phyloP scores from a whole-genome alignment of 2,329 filamentous ascomycete genomes.

The Paramyrothecium sp. region DNA sequence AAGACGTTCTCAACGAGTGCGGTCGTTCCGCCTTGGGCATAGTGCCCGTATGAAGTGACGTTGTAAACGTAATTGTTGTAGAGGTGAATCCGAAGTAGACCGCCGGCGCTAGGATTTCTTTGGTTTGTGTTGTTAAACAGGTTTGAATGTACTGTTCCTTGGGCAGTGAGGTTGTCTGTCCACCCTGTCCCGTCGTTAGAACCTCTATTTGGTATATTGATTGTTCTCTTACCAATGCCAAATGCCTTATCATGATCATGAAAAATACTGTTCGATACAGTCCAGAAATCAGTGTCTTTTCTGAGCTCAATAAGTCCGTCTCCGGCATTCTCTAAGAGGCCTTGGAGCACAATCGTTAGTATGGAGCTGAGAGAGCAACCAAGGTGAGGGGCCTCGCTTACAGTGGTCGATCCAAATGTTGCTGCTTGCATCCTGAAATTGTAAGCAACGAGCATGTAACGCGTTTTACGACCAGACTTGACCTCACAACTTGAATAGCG shows the following conservation, averaged over 20 bases:
- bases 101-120: constrained; percentile 22
- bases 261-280: constrained; percentile 21
- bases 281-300: constrained; percentile 22
- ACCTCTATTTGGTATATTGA: too few relatives aligned
- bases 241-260: constrained; percentile 22
- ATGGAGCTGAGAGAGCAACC: not conserved
- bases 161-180: constrained; percentile 19
- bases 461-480: too few relatives aligned
- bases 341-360: not conserved
- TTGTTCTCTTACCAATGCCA: constrained; percentile 16
- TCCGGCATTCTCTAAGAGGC: constrained; percentile 17
- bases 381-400: not conserved
- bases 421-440: constrained; percentile 9
- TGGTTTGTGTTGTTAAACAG: constrained; percentile 19
- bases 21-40: constrained; percentile 18
- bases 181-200: constrained; percentile 11
- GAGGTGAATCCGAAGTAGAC: constrained; percentile 20
- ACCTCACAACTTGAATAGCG: constrained; percentile 18
- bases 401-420: constrained; percentile 24
- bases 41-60: constrained; percentile 20
- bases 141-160: constrained; percentile 22
- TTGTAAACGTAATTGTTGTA: constrained; percentile 24
- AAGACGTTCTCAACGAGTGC: constrained; percentile 22
- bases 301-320: constrained; percentile 21
- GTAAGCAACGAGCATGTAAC: too few relatives aligned